Evolutionary conservation across 2,329 filamentous ascomycete species (phyloP).

Genomic region (Sporothrix dimorphospora): DNA sequence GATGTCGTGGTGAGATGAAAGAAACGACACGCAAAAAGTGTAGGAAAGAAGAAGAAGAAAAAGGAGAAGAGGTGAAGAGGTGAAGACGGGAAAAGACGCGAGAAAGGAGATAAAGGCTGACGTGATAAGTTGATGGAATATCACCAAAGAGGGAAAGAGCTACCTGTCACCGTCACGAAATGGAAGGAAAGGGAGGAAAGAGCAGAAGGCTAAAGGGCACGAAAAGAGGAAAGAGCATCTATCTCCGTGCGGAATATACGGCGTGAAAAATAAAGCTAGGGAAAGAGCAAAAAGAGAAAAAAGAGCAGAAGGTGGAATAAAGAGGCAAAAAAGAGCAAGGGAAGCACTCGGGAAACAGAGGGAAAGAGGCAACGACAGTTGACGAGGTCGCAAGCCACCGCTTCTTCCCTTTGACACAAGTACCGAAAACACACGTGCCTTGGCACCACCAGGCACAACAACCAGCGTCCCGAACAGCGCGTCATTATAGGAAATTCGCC

Average conservation of each 20-base stretch:
- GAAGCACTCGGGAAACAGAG: not conserved
- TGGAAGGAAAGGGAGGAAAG: not conserved
- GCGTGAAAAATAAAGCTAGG: not conserved
- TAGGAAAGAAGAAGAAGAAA: not conserved
- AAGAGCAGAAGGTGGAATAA: not conserved
- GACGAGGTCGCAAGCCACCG: not conserved
- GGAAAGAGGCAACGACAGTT: not conserved
- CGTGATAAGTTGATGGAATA: not conserved
- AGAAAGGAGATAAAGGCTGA: not conserved
- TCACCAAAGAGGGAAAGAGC: constrained; percentile 16
- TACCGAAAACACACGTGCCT: constrained; percentile 17
- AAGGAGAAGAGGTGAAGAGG: too few species aligned
- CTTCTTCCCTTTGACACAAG: not conserved
- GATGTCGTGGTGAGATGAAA: not conserved
- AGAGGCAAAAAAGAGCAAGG: not conserved
- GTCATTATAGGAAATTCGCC: not conserved
- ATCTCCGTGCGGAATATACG: not conserved
- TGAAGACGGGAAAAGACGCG: not conserved
- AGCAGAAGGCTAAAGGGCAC: not conserved
- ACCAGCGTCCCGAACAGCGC: not conserved
- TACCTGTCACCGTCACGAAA: not conserved
- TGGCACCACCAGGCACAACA: not conserved
- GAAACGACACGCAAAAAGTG: not conserved
- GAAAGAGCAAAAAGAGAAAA: not conserved
- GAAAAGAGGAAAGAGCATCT: constrained; percentile 6